phyloP scores from a whole-genome alignment of 148 eudicot species.

The Nepenthes gracilis region DNA sequence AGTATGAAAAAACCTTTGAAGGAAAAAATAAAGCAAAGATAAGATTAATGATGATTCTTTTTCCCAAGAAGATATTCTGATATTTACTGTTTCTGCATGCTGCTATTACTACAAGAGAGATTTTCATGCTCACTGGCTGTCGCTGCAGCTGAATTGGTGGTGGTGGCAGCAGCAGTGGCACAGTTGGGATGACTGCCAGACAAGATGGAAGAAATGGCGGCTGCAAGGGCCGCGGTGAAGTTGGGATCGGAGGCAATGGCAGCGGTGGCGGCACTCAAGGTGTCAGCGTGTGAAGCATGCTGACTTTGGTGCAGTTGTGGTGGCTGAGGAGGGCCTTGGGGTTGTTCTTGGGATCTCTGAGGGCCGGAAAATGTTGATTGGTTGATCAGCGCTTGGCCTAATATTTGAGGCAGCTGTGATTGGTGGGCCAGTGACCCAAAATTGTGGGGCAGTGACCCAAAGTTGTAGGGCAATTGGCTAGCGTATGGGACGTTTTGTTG shows the following conservation, averaged over 20 bases:
- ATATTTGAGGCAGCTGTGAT: constrained; percentile 20
- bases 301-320: constrained; percentile 4
- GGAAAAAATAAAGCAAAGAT: too few relatives aligned
- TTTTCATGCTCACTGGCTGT: not conserved
- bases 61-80: too few relatives aligned
- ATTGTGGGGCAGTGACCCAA: constrained; percentile 14
- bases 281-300: constrained; percentile 30
- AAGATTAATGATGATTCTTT: too few relatives aligned
- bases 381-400: constrained; percentile 31
- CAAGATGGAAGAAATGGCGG: constrained; percentile 62
- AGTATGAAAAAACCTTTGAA: too few relatives aligned
- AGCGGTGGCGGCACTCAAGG: constrained; percentile 65
- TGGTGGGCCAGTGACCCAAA: constrained; percentile 3
- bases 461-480: not conserved
- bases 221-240: constrained; percentile 74
- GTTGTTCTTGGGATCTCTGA: constrained; percentile 13
- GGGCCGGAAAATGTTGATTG: constrained; percentile 68
- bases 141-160: not conserved
- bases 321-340: not conserved
- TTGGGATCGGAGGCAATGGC: constrained; percentile 76
- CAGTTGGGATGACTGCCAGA: constrained; percentile 13
- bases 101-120: not conserved
- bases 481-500: not conserved
- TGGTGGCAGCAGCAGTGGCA: not conserved
- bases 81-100: not conserved